phyloP scores from a whole-genome alignment of 257 asterid genomes.

The Misopates orontium region DNA sequence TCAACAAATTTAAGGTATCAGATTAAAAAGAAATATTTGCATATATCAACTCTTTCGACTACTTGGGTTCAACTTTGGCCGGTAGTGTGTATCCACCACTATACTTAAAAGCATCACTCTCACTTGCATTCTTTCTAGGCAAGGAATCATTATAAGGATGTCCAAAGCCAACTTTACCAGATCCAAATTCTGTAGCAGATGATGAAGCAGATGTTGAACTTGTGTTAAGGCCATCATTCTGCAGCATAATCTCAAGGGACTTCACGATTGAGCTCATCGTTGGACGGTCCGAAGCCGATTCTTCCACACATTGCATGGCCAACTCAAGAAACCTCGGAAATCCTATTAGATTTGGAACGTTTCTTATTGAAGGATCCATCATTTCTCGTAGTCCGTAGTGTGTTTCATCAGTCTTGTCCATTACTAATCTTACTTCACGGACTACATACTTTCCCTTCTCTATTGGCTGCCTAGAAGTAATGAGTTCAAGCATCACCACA shows the following conservation, averaged over 20 bases:
- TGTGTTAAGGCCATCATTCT: constrained; percentile 69
- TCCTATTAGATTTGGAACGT: constrained; percentile 49
- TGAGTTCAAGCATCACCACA: constrained; percentile 89
- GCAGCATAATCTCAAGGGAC: constrained; percentile 61
- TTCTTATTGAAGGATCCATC: constrained; percentile 67
- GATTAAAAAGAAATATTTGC: not conserved
- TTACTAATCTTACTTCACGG: constrained; percentile 56
- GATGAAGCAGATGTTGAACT: constrained; percentile 81
- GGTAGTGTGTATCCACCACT: constrained; percentile 55
- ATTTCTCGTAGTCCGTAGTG: constrained; percentile 56
- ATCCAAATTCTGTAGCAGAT: constrained; percentile 71
- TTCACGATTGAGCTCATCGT: constrained; percentile 85
- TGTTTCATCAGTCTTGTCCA: constrained; percentile 58
- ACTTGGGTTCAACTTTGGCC: constrained; percentile 58
- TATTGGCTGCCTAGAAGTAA: constrained; percentile 80
- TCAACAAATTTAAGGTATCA: not conserved
- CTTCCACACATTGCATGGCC: constrained; percentile 92
- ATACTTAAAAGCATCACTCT: constrained; percentile 48
- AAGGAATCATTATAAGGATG: constrained; percentile 53
- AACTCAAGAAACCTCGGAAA: constrained; percentile 63
- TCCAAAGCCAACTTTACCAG: constrained; percentile 37
- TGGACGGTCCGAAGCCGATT: constrained; percentile 82
- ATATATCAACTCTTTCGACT: constrained; percentile 12
- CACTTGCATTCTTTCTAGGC: constrained; percentile 37
- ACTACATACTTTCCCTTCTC: constrained; percentile 89